These are phyloP conservation scores for Rhynchospora pubera DNA, from an alignment of 176 grass and related monocot genomes.

Conservation along the genomic window DNA sequence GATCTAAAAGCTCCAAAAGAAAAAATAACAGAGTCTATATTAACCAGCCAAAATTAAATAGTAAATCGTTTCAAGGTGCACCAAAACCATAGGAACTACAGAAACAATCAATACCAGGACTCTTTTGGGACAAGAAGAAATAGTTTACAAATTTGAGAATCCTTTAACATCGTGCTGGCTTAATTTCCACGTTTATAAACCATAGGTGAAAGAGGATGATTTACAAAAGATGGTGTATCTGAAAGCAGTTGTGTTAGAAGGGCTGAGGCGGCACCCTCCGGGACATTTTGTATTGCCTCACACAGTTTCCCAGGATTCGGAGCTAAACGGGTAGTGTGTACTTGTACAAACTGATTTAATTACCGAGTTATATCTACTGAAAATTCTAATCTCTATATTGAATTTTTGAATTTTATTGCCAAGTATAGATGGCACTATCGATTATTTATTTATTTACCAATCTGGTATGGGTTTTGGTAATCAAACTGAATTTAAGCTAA, in stretches of 20 bases:
- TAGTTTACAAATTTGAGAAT: background rate
- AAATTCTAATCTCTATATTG: background rate
- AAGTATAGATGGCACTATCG: too few relatives aligned
- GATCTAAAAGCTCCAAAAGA: background rate
- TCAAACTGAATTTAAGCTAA: background rate
- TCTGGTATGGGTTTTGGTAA: background rate
- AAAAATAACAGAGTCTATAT: background rate
- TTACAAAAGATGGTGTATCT: conserved; percentile 25
- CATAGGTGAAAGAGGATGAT: conserved; percentile 23
- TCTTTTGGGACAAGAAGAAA: background rate
- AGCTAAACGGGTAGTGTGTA: conserved; percentile 11
- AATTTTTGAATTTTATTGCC: background rate
- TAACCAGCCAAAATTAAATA: background rate
- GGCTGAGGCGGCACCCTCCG: conserved; percentile 31
- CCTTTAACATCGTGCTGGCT: background rate
- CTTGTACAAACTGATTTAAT: background rate
- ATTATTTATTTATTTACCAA: background rate
- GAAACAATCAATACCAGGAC: background rate
- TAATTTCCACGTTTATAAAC: background rate
- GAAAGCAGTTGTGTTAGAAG: conserved; percentile 34
- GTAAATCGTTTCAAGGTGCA: background rate
- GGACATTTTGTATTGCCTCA: conserved; percentile 30
- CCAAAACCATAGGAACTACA: background rate
- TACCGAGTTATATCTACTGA: background rate
- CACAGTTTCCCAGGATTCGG: conserved; percentile 10